Conservation (phyloP, 2,329 filamentous ascomycete species). For the Colletotrichum coccodes region DNA sequence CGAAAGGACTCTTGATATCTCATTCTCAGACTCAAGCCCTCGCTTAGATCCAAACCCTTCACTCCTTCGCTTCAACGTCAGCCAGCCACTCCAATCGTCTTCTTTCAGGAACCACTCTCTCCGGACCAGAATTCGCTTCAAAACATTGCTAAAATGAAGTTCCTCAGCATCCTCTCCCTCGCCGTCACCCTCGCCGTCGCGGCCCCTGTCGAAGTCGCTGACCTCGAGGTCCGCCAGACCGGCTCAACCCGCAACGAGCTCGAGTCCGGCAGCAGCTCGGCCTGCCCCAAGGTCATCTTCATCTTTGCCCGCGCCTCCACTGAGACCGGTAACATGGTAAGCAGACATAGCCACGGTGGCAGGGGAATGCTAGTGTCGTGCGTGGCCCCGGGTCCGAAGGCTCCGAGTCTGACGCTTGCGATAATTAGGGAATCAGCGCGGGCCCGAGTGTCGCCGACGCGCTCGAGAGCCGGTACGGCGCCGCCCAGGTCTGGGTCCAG, state of each 20-base stretch:
- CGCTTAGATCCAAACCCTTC: conserved; percentile 11
- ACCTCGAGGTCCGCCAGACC: conserved; percentile 35
- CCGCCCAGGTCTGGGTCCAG: conserved; percentile 50
- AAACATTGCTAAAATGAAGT: conserved; percentile 34
- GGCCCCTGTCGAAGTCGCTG: conserved; percentile 28
- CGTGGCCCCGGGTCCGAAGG: neutral
- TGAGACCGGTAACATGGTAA: conserved; percentile 51
- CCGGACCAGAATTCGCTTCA: neutral
- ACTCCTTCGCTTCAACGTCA: conserved; percentile 16
- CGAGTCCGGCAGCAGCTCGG: conserved; percentile 38
- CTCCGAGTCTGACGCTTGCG: neutral
- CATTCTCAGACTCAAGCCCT: conserved; percentile 19
- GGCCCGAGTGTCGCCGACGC: conserved; percentile 42
- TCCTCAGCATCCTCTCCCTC: conserved; percentile 33
- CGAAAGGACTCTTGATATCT: neutral
- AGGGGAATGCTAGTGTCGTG: too few species aligned
- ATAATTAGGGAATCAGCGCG: conserved; percentile 39
- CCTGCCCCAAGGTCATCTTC: conserved; percentile 50
- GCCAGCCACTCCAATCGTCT: neutral
- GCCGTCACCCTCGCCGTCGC: conserved; percentile 29
- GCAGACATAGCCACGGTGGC: neutral
- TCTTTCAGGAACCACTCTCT: neutral
- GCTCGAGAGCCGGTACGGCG: conserved; percentile 41
- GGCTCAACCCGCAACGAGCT: conserved; percentile 40
- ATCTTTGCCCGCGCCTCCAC: conserved; percentile 52